Evolutionary conservation across 2,329 filamentous ascomycete genomes (phyloP).

Genomic region (Pezicula neosporulosa): DNA sequence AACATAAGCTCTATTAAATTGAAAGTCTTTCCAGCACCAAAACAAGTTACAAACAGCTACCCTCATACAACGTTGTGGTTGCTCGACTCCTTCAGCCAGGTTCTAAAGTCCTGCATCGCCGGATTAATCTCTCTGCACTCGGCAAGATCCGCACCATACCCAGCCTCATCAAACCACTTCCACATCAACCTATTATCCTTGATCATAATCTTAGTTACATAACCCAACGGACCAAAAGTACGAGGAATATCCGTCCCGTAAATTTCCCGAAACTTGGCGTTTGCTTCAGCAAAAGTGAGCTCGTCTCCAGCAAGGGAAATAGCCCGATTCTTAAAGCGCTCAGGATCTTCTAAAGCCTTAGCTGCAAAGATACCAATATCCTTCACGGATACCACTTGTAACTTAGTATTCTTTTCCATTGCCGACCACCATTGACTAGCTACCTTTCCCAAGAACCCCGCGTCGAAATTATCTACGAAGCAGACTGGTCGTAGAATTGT

Average conservation of each 20-base stretch:
- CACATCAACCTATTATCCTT: slow-evolving; percentile 33
- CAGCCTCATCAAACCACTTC: slow-evolving; percentile 32
- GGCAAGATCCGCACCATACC: slow-evolving; percentile 30
- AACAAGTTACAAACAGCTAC: no score
- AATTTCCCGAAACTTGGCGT: slow-evolving; percentile 24
- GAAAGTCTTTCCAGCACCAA: no score
- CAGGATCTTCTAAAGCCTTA: slow-evolving; percentile 28
- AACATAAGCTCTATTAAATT: no score
- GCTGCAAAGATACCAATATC: slow-evolving; percentile 36
- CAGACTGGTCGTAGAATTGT: slow-evolving; percentile 52
- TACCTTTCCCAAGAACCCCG: slow-evolving; percentile 2
- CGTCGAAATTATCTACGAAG: slow-evolving; percentile 46
- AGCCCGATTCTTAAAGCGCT: slow-evolving; percentile 24
- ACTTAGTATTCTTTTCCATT: slow-evolving; percentile 24
- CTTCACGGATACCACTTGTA: slow-evolving; percentile 31
- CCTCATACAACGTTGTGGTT: background rate
- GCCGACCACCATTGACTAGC: background rate
- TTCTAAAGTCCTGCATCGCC: slow-evolving; percentile 3
- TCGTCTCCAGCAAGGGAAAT: slow-evolving; percentile 37
- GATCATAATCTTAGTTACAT: slow-evolving; percentile 24
- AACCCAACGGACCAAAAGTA: slow-evolving; percentile 24
- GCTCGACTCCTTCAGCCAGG: slow-evolving; percentile 6
- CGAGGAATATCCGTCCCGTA: slow-evolving; percentile 23
- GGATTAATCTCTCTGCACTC: slow-evolving; percentile 4
- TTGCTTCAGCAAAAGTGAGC: slow-evolving; percentile 28